A percentile compares a stretch with the other conserved stretches of the same genome.
Evolutionary conservation across 2,329 filamentous ascomycete species (phyloP).

Genomic region (Chrysosporium queenslandicum): DNA sequence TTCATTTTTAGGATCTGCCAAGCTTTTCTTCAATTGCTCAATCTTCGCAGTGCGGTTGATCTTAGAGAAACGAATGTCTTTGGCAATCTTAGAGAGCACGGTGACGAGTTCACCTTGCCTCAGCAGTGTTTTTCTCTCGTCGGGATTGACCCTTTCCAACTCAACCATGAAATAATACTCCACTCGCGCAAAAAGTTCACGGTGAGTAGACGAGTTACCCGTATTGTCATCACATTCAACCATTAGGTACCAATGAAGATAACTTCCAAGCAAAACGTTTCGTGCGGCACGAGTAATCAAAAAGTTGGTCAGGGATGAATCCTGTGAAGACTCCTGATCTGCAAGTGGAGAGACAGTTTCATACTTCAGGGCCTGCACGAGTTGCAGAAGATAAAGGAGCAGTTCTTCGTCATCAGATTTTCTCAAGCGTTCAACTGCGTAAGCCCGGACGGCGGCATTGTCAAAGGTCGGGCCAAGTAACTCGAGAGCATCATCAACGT

Average conservation of each 20-base stretch:
- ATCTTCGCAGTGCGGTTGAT: constrained; percentile 71
- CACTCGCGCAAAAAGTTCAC: constrained; percentile 81
- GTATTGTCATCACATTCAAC: constrained; percentile 82
- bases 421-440: constrained; percentile 81
- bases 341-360: constrained; percentile 61
- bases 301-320: constrained; percentile 82
- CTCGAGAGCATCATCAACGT: constrained; percentile 92
- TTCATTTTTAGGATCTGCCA: constrained; percentile 85
- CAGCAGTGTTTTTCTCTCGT: constrained; percentile 63
- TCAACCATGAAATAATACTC: constrained; percentile 94
- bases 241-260: constrained; percentile 97
- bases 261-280: constrained; percentile 86
- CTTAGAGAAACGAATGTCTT: constrained; percentile 71
- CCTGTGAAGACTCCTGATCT: constrained; percentile 53
- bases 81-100: constrained; percentile 76
- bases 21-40: constrained; percentile 70
- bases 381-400: constrained; percentile 78
- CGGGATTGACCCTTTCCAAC: constrained; percentile 62
- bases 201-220: constrained; percentile 63
- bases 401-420: constrained; percentile 91
- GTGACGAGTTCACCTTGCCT: constrained; percentile 85
- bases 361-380: constrained; percentile 93
- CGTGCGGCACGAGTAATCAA: constrained; percentile 76
- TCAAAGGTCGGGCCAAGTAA: constrained; percentile 86
- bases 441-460: constrained; percentile 76